Conservation (phyloP, 2,329 filamentous ascomycete species). For the Xenosphaeropsis pyriputrescens region DNA sequence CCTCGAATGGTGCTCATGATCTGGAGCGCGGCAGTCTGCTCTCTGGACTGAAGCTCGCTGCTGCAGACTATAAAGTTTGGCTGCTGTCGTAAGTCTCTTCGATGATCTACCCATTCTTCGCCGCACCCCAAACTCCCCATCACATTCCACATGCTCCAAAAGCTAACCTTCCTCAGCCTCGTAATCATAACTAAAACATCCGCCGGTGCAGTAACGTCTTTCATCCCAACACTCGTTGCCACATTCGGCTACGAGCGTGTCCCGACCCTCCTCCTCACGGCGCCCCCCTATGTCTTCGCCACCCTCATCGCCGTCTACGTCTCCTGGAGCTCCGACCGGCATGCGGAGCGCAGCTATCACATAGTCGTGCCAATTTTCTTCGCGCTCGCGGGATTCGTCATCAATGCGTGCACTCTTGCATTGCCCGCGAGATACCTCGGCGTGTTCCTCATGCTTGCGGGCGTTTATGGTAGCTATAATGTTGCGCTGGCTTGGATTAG, state of each 20-base stretch:
- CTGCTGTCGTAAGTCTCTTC: not conserved
- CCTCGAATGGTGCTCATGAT: slow-evolving; percentile 1
- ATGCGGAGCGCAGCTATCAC: slow-evolving; percentile 6
- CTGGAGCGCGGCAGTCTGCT: slow-evolving; percentile 1
- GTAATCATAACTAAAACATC: slow-evolving; percentile 1
- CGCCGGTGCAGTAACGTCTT: slow-evolving; percentile 4
- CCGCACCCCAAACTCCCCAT: not conserved
- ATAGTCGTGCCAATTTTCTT: slow-evolving; percentile 5
- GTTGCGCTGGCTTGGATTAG: slow-evolving; percentile 9
- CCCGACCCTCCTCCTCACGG: slow-evolving; percentile 7
- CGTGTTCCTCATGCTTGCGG: slow-evolving; percentile 7
- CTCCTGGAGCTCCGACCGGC: slow-evolving; percentile 6
- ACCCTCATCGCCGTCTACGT: slow-evolving; percentile 21
- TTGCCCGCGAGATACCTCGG: slow-evolving; percentile 9
- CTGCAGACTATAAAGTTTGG: slow-evolving; percentile 2
- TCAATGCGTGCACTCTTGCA: slow-evolving; percentile 2
- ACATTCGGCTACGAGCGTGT: slow-evolving; percentile 7
- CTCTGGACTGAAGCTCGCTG: not conserved
- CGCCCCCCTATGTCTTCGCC: slow-evolving; percentile 11
- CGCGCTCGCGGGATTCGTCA: slow-evolving; percentile 6
- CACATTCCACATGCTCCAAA: not conserved
- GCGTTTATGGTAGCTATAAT: slow-evolving; percentile 7
- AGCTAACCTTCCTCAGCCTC: not conserved
- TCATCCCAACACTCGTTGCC: slow-evolving; percentile 13
- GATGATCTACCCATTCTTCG: not conserved